Conservation (phyloP, 768 basidiomycete genomes). For the Mycena venus region DNA sequence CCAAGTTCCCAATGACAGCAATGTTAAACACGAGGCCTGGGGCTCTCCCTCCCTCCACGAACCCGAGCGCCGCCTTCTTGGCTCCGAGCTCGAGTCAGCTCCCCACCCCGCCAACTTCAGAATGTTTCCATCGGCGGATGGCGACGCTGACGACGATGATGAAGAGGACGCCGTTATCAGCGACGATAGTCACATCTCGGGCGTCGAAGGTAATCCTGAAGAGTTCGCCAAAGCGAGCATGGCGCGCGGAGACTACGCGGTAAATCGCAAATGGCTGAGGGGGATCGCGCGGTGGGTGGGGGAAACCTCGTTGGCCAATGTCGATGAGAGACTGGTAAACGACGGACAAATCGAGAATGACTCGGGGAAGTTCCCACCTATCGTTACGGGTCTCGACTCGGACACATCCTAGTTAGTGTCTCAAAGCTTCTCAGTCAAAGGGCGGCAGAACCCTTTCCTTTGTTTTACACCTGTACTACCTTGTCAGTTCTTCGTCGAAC, state of each 20-base stretch:
- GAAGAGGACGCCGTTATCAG: constrained; percentile 22
- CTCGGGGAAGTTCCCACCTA: constrained; percentile 8
- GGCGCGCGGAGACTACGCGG: background rate
- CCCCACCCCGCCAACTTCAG: background rate
- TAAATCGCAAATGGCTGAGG: background rate
- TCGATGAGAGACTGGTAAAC: background rate
- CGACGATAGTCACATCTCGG: constrained; percentile 14
- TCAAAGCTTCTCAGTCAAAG: no score
- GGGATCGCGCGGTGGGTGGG: background rate
- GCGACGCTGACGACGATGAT: background rate
- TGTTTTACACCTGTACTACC: no score
- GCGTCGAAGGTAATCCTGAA: constrained; percentile 16
- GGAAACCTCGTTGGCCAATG: background rate
- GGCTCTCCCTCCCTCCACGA: background rate
- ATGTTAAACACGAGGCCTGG: background rate
- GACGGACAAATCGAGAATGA: constrained; percentile 2
- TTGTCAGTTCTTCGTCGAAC: no score
- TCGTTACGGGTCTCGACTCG: constrained; percentile 16
- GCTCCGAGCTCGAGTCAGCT: background rate
- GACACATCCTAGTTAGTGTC: no score
- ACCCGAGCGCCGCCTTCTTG: constrained; percentile 8
- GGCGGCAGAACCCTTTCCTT: no score
- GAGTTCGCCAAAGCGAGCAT: constrained; percentile 6
- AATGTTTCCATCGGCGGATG: background rate
- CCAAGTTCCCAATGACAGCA: background rate